Evolutionary conservation across 2,329 filamentous ascomycete species (phyloP).

Genomic region (Metarhizium anisopliae): DNA sequence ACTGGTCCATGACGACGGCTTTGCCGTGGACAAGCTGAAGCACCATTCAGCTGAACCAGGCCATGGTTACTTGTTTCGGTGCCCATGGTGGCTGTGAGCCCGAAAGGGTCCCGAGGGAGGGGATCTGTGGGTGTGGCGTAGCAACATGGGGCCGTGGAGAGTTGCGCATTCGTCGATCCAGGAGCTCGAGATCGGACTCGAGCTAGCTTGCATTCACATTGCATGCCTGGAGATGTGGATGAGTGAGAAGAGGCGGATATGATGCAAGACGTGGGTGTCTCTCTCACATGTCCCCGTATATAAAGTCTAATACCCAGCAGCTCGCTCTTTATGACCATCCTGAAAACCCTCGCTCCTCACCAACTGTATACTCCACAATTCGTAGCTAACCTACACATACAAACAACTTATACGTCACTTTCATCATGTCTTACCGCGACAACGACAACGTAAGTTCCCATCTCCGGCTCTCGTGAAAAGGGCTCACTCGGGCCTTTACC

Average conservation of each 20-base stretch:
- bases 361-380: background rate
- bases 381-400: background rate
- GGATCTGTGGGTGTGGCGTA: constrained; percentile 1
- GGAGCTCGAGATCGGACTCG: constrained; percentile 1
- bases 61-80: constrained; percentile 1
- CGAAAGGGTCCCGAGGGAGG: background rate
- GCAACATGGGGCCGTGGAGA: background rate
- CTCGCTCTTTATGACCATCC: background rate
- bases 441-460: constrained; percentile 27
- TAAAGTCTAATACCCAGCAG: background rate
- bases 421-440: constrained; percentile 38
- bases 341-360: background rate
- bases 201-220: background rate
- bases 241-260: background rate
- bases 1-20: background rate
- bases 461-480: background rate
- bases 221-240: background rate
- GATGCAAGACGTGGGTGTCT: background rate
- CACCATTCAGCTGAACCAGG: constrained; percentile 8
- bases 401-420: constrained; percentile 3
- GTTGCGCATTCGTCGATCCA: constrained; percentile 1
- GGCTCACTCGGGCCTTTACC: background rate
- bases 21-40: constrained; percentile 5
- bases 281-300: background rate
- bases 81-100: constrained; percentile 6